phyloP scores from a whole-genome alignment of 2,329 filamentous ascomycete species.

The Clonostachys chloroleuca region DNA sequence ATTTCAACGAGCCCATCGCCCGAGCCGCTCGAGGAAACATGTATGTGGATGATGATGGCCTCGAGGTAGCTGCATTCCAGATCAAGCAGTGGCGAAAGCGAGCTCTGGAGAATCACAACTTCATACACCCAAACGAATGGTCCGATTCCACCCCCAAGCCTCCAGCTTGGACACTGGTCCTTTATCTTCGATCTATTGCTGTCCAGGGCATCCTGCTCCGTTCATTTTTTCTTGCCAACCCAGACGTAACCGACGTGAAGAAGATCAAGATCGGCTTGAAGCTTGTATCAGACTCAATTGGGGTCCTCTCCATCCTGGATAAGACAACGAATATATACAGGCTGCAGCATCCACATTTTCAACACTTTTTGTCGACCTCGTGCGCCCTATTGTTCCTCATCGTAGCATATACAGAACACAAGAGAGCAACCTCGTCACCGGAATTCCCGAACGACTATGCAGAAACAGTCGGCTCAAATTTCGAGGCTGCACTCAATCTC shows the following conservation, averaged over 20 bases:
- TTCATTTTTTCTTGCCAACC: conserved; percentile 2
- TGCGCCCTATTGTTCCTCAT: conserved; percentile 3
- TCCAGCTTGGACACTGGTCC: conserved; percentile 1
- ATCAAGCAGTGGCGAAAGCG: conserved; percentile 17
- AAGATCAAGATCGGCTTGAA: background rate
- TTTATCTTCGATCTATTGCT: conserved; percentile 1
- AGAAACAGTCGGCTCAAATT: no score
- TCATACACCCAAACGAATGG: background rate
- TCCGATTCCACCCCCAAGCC: background rate
- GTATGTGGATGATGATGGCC: conserved; percentile 14
- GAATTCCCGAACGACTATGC: no score
- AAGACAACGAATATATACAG: background rate
- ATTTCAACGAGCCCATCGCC: conserved; percentile 8
- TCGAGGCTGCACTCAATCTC: no score
- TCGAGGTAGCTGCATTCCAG: conserved; percentile 20
- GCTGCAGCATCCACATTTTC: conserved; percentile 1
- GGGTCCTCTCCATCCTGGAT: conserved; percentile 1
- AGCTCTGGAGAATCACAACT: conserved; percentile 7
- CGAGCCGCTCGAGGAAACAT: conserved; percentile 5
- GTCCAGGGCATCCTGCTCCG: conserved; percentile 1
- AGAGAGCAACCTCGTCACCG: background rate
- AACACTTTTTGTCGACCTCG: background rate
- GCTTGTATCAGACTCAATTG: background rate
- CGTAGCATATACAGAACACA: conserved; percentile 2
- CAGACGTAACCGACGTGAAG: background rate